Percentiles rank a stretch among this genome's conserved stretches.
Evolutionary conservation across 2,329 filamentous ascomycete species (phyloP).

Genomic region (Lecanicillium sp.): DNA sequence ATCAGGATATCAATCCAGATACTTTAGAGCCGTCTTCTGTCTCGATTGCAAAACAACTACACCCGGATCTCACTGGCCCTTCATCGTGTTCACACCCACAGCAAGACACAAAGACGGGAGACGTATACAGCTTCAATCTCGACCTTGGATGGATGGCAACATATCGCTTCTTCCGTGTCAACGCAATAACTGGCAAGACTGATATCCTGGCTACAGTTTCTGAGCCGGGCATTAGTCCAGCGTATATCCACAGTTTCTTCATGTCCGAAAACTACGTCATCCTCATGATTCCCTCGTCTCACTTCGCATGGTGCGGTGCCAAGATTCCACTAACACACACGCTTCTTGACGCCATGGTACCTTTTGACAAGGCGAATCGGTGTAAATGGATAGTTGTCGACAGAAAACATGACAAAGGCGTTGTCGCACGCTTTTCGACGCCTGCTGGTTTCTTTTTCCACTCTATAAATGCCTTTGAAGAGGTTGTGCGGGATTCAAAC

Average conservation of each 20-base stretch:
- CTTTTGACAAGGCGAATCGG: constrained; percentile 43
- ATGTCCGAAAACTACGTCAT: constrained; percentile 57
- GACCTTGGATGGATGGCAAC: constrained; percentile 40
- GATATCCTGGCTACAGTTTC: constrained; percentile 57
- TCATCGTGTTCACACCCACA: constrained; percentile 59
- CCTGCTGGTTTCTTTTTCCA: constrained; percentile 65
- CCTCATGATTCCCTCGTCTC: constrained; percentile 58
- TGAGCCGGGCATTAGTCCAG: constrained; percentile 27
- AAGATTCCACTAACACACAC: constrained; percentile 53
- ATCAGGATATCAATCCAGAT: constrained; percentile 54
- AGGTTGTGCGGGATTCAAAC: constrained; percentile 35
- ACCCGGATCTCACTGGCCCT: constrained; percentile 56
- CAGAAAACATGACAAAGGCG: constrained; percentile 45
- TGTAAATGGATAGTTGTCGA: constrained; percentile 64
- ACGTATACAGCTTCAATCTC: constrained; percentile 68
- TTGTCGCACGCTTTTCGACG: constrained; percentile 55
- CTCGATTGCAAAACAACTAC: constrained; percentile 45
- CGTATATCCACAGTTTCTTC: constrained; percentile 68
- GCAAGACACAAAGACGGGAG: constrained; percentile 57
- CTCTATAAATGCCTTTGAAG: constrained; percentile 62
- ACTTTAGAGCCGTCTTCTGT: constrained; percentile 60
- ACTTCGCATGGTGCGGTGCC: constrained; percentile 43
- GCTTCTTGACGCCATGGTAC: constrained; percentile 52
- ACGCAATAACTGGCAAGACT: constrained; percentile 51
- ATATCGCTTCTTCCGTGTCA: constrained; percentile 58